Percentiles rank a stretch among this genome's conserved stretches.
These are phyloP conservation scores for Candida krabiensis DNA, from an alignment of 805 yeast species.

Conservation along the genomic window DNA sequence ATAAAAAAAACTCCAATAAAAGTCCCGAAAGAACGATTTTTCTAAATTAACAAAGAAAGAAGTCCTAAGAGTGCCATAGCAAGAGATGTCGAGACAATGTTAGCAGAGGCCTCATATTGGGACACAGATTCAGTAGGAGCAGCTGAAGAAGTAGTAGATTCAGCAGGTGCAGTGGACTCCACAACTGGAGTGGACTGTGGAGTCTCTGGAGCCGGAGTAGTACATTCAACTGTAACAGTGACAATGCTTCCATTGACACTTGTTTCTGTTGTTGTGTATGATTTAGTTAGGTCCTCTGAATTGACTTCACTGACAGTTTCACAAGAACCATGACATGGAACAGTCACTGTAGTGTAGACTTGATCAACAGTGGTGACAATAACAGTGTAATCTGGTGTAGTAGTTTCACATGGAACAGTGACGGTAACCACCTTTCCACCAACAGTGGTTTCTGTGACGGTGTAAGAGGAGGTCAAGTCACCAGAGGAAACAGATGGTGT, in stretches of 20 bases:
- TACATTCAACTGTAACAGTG: conserved; percentile 12
- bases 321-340: conserved; percentile 19
- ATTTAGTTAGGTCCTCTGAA: conserved; percentile 10
- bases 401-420: too few species aligned
- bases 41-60: too few species aligned
- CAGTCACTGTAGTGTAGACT: conserved; percentile 18
- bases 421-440: background rate
- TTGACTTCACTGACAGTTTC: conserved; percentile 6
- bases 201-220: conserved; percentile 3
- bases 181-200: background rate
- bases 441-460: background rate
- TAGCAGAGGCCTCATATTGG: too few species aligned
- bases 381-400: conserved; percentile 12
- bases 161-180: conserved; percentile 4
- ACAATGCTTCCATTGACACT: conserved; percentile 8
- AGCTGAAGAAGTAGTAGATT: background rate
- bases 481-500: too few species aligned
- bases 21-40: too few species aligned
- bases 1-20: too few species aligned
- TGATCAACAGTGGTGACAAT: conserved; percentile 5
- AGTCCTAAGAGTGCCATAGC: too few species aligned
- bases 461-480: too few species aligned
- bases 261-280: conserved; percentile 15
- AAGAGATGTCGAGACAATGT: too few species aligned
- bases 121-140: too few species aligned